A percentile compares a stretch with the other conserved stretches of the same genome.
Evolutionary conservation across 208 protist genomes (phyloP).

Genomic region (Acanthamoeba royreba): DNA sequence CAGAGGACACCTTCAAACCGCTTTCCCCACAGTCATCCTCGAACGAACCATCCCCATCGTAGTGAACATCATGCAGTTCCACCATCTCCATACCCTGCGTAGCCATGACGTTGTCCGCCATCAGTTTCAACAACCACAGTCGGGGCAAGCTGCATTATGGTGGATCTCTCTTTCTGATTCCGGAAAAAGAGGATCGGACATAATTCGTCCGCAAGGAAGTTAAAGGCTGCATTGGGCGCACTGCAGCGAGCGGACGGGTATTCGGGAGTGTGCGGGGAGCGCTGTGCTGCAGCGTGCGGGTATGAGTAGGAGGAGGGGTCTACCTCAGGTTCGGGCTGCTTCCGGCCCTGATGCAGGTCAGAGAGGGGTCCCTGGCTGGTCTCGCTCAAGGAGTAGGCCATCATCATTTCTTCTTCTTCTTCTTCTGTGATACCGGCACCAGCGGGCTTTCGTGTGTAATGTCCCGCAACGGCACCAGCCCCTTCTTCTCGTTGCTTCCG

Average conservation of each 20-base stretch:
- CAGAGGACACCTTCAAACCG: too few species aligned
- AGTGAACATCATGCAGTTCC: not conserved
- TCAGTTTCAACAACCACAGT: not conserved
- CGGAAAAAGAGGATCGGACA: too few species aligned
- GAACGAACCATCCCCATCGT: not conserved
- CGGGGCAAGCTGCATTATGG: not conserved
- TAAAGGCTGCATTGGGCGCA: too few species aligned
- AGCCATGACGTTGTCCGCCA: not conserved
- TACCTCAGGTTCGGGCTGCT: not conserved
- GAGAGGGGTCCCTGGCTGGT: not conserved
- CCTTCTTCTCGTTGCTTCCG: not conserved
- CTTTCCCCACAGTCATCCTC: not conserved
- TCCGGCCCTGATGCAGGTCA: not conserved
- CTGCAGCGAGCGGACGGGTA: too few species aligned
- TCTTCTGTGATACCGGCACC: too few species aligned
- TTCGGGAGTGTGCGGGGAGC: too few species aligned
- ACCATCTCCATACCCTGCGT: not conserved
- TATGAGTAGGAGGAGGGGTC: not conserved
- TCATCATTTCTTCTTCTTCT: not conserved
- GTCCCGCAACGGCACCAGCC: not conserved
- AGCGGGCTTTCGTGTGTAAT: too few species aligned
- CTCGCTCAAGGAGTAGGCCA: not conserved
- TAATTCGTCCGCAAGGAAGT: too few species aligned
- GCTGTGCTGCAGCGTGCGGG: too few species aligned
- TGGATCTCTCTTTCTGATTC: too few species aligned